Evolutionary conservation across 805 yeast species (phyloP).

Genomic region (Kuraishia piskuri): DNA sequence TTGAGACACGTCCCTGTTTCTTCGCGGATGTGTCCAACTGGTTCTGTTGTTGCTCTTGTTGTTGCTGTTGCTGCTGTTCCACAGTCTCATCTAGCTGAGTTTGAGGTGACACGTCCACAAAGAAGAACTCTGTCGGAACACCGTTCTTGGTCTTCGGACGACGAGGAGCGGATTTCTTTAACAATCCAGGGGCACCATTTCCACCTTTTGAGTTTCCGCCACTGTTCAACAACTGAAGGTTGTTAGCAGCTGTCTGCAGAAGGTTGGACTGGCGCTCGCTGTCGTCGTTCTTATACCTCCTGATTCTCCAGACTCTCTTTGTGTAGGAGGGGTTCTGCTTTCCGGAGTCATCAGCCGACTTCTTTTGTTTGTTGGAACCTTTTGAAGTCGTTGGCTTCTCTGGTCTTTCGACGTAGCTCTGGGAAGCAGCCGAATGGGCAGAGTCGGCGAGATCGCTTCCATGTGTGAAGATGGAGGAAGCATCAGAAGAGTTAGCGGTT

Average conservation of each 20-base stretch:
- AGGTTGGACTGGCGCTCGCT: conserved; percentile 23
- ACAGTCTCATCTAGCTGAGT: not conserved
- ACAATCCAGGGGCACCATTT: not conserved
- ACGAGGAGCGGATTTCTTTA: conserved; percentile 13
- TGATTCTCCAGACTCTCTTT: conserved; percentile 21
- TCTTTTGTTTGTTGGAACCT: not conserved
- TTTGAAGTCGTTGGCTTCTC: not conserved
- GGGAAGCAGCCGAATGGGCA: not conserved
- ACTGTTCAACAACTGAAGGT: conserved; percentile 2
- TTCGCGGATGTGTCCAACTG: not conserved
- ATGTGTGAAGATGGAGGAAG: not conserved
- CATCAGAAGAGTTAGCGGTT: not conserved
- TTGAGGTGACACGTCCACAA: conserved; percentile 18
- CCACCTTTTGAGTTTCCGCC: not conserved
- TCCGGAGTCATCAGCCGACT: not conserved
- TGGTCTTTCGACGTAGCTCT: not conserved
- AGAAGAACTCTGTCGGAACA: conserved; percentile 21
- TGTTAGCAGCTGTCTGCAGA: conserved; percentile 10
- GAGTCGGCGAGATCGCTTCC: not conserved
- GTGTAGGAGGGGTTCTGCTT: conserved; percentile 5
- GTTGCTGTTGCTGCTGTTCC: not conserved
- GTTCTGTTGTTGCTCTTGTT: not conserved
- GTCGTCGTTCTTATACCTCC: conserved; percentile 21
- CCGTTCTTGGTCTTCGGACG: conserved; percentile 25
- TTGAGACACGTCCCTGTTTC: conserved; percentile 1